Evolutionary conservation across 2,329 filamentous ascomycete genomes (phyloP), one percentile per base, ranked within the genome.

Genomic region (Fusarium sp.): DNA sequence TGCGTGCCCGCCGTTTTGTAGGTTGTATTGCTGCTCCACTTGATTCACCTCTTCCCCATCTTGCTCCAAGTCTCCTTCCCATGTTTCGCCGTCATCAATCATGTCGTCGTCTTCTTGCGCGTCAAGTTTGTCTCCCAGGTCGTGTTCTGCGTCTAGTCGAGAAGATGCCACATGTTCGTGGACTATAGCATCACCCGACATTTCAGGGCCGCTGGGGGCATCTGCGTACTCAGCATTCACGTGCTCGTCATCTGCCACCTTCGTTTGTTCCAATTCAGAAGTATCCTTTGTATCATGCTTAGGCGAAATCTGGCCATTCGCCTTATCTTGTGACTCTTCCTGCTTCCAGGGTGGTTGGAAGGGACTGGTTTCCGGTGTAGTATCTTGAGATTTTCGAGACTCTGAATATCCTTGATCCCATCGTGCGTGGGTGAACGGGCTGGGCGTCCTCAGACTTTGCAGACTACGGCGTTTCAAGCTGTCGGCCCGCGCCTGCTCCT

Each of bases 401-500:
- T 78, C 76, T 38, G 64, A 56, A 24, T 70, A 53, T 23, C 64
- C 60, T 45, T 69, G 70, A 24, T 80, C 78, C 76, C 73, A 74
- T 61, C 66, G 82, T 4, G 92, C 87, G 68, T 92, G 88, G 1
- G 91, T 94, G 74, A 96, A 92, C 1, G 92, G 93, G 73, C 91
- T 96, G 0, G 90, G 89, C 2, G 89, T 91, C 36, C 92, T 87
- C 61, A 95, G 78, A 73, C 87, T 94, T 70, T 93, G 90, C 51
- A 94, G 77, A 76, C 92, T 97, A 55, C 89, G 87, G 49, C 94
- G 86, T 73, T 92, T 89, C 72, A 96, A 78, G 70, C 87, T 93
- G 70, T 97, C 94, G 58, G 91, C 91, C 20, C 91, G 87, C 1
- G 92, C 91, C 71, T 93, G 90, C 65, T 94, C 89, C 70, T 92